Percentiles rank a stretch among this genome's conserved stretches.
These are phyloP conservation scores for Nemania abortiva DNA, from an alignment of 2,329 filamentous ascomycete genomes.

Conservation along the genomic window DNA sequence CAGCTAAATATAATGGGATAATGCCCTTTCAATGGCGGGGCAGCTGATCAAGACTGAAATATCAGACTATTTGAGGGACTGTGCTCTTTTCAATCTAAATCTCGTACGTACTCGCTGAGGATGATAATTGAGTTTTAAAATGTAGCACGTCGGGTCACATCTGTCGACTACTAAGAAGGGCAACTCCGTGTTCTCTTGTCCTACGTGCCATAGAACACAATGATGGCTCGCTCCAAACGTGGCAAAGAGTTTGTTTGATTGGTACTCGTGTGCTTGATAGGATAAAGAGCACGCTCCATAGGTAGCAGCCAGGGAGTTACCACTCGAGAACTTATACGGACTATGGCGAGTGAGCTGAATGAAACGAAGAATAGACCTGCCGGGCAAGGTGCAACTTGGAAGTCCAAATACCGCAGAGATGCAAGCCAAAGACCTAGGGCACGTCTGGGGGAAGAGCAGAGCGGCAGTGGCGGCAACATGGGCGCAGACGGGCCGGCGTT, in stretches of 20 bases:
- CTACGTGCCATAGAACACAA: slow-evolving; percentile 1
- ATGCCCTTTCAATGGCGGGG: neutral
- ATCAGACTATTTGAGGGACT: neutral
- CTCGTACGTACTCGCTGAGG: neutral
- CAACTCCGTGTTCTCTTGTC: slow-evolving; percentile 1
- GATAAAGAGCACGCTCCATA: neutral
- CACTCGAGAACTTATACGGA: neutral
- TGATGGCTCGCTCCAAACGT: neutral
- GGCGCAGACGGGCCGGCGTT: slow-evolving; percentile 53
- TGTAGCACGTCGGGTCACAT: neutral
- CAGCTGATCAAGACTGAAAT: neutral
- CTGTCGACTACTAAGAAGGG: neutral
- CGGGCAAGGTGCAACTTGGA: neutral
- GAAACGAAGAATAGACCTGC: neutral
- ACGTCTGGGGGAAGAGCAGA: slow-evolving; percentile 27
- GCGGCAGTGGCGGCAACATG: slow-evolving; percentile 45
- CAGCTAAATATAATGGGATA: neutral
- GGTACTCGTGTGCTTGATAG: neutral
- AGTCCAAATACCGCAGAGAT: neutral
- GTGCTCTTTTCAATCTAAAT: neutral
- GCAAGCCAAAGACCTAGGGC: slow-evolving; percentile 2
- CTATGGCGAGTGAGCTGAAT: neutral
- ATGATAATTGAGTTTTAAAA: neutral
- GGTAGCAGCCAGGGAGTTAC: neutral
- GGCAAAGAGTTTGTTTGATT: too few species aligned